These are phyloP conservation scores for Onygenales sp. DNA, from an alignment of 2,329 filamentous ascomycete genomes.

Conservation along the genomic window DNA sequence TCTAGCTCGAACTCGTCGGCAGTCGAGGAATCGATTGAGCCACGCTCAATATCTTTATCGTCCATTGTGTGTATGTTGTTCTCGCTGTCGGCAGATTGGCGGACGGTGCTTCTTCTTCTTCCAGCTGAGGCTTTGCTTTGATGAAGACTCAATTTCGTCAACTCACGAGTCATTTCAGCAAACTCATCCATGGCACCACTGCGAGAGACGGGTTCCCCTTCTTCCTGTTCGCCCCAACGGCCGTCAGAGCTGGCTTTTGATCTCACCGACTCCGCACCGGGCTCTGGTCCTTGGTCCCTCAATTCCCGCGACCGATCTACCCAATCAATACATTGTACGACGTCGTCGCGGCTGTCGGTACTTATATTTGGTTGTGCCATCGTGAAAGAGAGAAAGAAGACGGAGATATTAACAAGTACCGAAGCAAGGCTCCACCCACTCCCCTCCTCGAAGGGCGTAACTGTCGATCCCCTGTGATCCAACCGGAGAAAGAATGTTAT, in stretches of 20 bases:
- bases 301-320: background rate
- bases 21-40: conserved; percentile 7
- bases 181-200: conserved; percentile 50
- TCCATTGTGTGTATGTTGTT: conserved; percentile 12
- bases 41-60: conserved; percentile 39
- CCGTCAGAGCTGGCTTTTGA: conserved; percentile 26
- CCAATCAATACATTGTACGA: background rate
- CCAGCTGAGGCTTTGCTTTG: conserved; percentile 22
- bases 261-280: background rate
- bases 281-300: background rate
- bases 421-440: too few species aligned
- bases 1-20: conserved; percentile 1
- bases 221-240: conserved; percentile 55
- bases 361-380: background rate
- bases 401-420: too few species aligned
- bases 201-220: conserved; percentile 44
- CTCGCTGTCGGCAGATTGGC: conserved; percentile 19
- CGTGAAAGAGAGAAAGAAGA: background rate
- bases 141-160: conserved; percentile 44
- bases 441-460: too few species aligned
- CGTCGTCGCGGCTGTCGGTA: background rate
- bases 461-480: too few species aligned
- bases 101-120: conserved; percentile 20
- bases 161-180: conserved; percentile 46
- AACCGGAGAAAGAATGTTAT: background rate